These are phyloP conservation scores for Hydrangea macrophylla DNA, from an alignment of 148 eudicot genomes.

Conservation along the genomic window DNA sequence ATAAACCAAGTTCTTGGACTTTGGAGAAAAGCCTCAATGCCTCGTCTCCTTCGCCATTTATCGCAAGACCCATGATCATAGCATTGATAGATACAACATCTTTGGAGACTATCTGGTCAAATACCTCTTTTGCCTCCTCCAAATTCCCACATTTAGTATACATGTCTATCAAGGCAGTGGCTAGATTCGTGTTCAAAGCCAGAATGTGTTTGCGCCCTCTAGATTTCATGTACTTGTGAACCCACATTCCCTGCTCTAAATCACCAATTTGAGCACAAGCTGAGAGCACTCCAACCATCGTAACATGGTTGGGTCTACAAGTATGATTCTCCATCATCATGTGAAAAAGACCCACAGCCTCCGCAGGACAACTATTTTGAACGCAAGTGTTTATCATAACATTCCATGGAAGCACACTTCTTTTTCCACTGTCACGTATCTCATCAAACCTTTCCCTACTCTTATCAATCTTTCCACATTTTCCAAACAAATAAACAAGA, in stretches of 20 bases:
- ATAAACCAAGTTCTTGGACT: constrained; percentile 32
- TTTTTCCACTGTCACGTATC: constrained; percentile 47
- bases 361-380: constrained; percentile 58
- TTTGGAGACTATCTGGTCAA: constrained; percentile 38
- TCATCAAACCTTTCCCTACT: constrained; percentile 57
- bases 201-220: constrained; percentile 41
- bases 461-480: constrained; percentile 37
- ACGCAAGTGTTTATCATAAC: constrained; percentile 63
- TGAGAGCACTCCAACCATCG: constrained; percentile 78
- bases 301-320: constrained; percentile 68
- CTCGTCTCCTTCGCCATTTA: constrained; percentile 75
- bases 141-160: constrained; percentile 71
- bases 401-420: constrained; percentile 78
- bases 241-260: constrained; percentile 58
- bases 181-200: constrained; percentile 45
- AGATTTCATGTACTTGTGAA: constrained; percentile 57
- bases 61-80: constrained; percentile 87
- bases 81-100: constrained; percentile 66
- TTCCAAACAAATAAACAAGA: constrained; percentile 67
- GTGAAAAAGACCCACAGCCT: constrained; percentile 51
- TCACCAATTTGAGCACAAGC: constrained; percentile 86
- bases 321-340: constrained; percentile 38
- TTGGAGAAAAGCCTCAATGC: constrained; percentile 49
- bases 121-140: constrained; percentile 52
- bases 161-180: constrained; percentile 82